phyloP scores from a whole-genome alignment of 1,284 basidiomycete genomes.

The Takashimella tepidaria region DNA sequence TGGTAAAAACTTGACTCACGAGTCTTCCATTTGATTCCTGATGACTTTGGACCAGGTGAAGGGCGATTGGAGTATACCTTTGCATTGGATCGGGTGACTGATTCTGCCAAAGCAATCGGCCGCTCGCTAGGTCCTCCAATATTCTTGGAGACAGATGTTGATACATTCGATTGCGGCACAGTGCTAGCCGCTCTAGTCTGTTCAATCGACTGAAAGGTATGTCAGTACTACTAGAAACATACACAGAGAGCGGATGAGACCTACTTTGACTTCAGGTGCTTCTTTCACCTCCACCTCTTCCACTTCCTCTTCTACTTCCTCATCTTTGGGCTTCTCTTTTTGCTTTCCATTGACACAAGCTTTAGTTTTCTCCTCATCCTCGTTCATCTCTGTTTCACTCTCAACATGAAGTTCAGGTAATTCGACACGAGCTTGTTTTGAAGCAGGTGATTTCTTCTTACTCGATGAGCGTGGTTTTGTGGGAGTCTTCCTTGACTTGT shows the following conservation, averaged over 20 bases:
- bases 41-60: constrained; percentile 6
- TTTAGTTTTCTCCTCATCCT: not conserved
- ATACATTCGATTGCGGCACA: not conserved
- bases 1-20: constrained; percentile 26
- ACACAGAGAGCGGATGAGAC: no score
- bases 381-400: not conserved
- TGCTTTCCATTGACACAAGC: not conserved
- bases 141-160: not conserved
- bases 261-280: no score
- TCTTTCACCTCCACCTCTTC: not conserved
- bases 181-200: not conserved
- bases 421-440: not conserved
- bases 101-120: not conserved
- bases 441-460: not conserved
- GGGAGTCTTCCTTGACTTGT: not conserved
- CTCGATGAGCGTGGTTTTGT: not conserved
- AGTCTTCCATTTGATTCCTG: constrained; percentile 35
- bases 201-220: no score
- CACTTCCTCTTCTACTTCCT: not conserved
- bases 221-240: no score
- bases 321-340: not conserved
- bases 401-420: not conserved
- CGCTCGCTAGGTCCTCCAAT: not conserved
- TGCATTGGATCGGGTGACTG: not conserved
- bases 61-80: not conserved